Conservation (phyloP, 148 eudicot species). For the Spergularia marina region DNA sequence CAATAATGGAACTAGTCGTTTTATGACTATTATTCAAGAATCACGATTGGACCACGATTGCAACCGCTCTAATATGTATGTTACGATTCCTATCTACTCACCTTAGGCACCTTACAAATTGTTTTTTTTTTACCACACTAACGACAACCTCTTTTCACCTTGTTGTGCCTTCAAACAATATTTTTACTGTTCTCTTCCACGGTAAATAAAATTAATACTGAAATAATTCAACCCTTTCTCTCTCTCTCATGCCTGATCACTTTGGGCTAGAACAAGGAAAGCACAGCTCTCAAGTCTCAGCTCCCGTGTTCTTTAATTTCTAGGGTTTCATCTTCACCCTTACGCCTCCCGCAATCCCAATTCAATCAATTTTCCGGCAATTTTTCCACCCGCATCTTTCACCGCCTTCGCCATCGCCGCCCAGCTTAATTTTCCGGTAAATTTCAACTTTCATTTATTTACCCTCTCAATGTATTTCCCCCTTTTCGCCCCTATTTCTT, state of each 20-base stretch:
- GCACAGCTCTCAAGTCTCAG: background rate
- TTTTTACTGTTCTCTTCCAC: no score
- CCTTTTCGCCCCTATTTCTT: background rate
- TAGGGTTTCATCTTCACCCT: background rate
- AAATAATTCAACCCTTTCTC: no score
- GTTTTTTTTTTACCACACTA: no score
- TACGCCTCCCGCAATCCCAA: background rate
- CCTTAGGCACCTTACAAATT: no score
- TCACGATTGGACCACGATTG: no score
- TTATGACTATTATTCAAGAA: no score
- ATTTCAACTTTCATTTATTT: background rate
- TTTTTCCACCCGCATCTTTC: background rate
- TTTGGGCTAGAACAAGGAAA: background rate
- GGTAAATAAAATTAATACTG: no score
- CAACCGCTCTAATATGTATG: no score
- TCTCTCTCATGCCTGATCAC: background rate
- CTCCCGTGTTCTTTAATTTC: background rate
- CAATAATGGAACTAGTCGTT: no score
- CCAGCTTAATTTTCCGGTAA: background rate
- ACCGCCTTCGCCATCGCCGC: background rate
- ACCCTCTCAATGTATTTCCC: background rate
- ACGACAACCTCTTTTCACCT: no score
- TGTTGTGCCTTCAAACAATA: no score
- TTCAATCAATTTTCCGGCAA: background rate
- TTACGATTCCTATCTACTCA: no score